Base-by-base conservation (phyloP, 169 alveolate species). In the Plasmodium billcollinsi region DNA sequence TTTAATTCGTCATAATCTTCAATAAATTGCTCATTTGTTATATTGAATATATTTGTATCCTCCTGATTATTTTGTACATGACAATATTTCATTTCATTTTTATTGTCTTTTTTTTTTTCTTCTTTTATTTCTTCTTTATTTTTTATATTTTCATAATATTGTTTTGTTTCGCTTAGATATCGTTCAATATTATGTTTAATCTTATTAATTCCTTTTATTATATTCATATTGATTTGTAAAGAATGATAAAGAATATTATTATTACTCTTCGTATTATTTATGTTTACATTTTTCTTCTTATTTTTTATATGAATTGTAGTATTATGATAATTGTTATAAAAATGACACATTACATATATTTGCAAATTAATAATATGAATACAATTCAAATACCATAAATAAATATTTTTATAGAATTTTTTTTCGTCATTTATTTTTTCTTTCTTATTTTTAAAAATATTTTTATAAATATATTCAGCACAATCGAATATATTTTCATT, bases 1-100 rank as follows among this genome's bases (percentile, higher is more conserved):
- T 67, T 69, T 29, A 83, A 58, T 50, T 83, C 91, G 11, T 66
- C 63, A 56, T 67, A 80, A 63, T 80, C 90, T 15, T 80, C 73
- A 18, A 69, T 50, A 20, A 15, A 47, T 11, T 83, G 85, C 9
- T 83, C 91, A n/a, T 54, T 18, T 3, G 49, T 66, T 12, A 3
- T 52, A 61, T 45, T 73, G 47, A 39, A 39, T 39, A 39, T 5
- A 39, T 39, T 39, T 39, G 47, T 6, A 15, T 45, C 50, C 1
- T 8, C 20, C 39, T 59, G 12, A 7, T 74, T 61, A 18, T 12
- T 14, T 67, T 9, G 61, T 39, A 15, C 21, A 15, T 3, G 9
- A 12, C 4, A 26, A 5, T 47, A 18, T 8, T 12, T 15, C 12
- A 14, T 56, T 14, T 15, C 18, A 15, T 45, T 45, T 49, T 15